Base-by-base conservation (phyloP, 2,329 filamentous ascomycete genomes). In the Fusarium sp. region DNA sequence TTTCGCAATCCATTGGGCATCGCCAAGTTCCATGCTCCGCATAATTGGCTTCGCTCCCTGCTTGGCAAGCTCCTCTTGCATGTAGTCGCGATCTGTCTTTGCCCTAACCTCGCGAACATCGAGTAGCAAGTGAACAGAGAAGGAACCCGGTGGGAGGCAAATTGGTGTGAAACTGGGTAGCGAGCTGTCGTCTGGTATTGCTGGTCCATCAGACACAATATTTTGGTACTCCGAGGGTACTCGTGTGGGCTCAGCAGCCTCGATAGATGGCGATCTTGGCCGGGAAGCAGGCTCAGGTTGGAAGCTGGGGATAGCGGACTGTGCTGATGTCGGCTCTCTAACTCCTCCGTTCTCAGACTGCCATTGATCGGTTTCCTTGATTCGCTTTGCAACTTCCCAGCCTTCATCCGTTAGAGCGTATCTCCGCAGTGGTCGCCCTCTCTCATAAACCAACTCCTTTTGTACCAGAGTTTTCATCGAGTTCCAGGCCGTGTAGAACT, bases 1-100 rank as follows among this genome's bases (percentile, higher is more conserved):
- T 80, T 93, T 94, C 45, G 94, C 94, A 37, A 97, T 88, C 94
- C 94, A 97, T 68, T 95, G 88, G 0, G 90, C 91, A 78, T 97
- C 94, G 1, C 94, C 94, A 1, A 96, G 84, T 71, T 93, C 91
- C 35, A 96, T 85, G 6, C 89, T 87, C 20, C 93, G 89, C 81
- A 94, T 91, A 23, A 93, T 88, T 0, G 92, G 91, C 23, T 84
- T 87, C 20, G 93, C 87, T 0, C 91, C 92, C 72, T 88, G 90
- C 74, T 93, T 92, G 13, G 85, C 84, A 14, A 97, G 88, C 77
- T 94, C 91, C 25, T 92, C 89, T 76, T 93, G 89, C 80, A 96
- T 93, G 78, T 95, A 95, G 76, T 95, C 92, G 65, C 94, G 88
- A 78, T 96, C 93, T 32, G 88, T 92, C 73, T 90, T 92, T 7